phyloP scores from a whole-genome alignment of 495 filamentous ascomycete genomes.

The Patellaria atrata region DNA sequence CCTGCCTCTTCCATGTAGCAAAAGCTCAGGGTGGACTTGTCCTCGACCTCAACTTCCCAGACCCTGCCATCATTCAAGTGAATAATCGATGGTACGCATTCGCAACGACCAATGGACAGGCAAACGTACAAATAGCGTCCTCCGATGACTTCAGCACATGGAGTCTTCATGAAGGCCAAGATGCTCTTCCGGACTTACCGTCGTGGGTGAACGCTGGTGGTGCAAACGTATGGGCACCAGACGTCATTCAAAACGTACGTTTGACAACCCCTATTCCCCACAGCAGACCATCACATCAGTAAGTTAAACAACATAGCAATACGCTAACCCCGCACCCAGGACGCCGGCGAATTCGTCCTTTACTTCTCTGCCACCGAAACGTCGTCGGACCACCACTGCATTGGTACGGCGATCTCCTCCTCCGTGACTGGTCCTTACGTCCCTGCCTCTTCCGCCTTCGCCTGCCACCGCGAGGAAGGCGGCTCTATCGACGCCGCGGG shows the following conservation, averaged over 20 bases:
- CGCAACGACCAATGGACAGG: constrained; percentile 21
- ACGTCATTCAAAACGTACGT: constrained; percentile 4
- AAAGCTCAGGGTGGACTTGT: too few relatives aligned
- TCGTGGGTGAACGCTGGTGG: constrained; percentile 8
- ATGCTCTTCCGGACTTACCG: constrained; percentile 13
- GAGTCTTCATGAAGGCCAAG: constrained; percentile 8
- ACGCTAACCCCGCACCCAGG: constrained; percentile 5
- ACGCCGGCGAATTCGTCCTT: constrained; percentile 17
- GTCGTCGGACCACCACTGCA: constrained; percentile 16
- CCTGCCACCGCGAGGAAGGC: constrained; percentile 16
- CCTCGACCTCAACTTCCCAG: constrained; percentile 18
- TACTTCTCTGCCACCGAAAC: constrained; percentile 21
- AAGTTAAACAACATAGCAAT: too few relatives aligned
- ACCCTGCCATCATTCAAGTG: constrained; percentile 15
- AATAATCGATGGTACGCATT: constrained; percentile 18
- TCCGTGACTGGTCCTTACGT: constrained; percentile 19
- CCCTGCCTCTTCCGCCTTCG: constrained; percentile 12
- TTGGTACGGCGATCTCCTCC: constrained; percentile 17
- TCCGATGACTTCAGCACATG: constrained; percentile 16
- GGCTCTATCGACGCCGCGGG: constrained; percentile 10
- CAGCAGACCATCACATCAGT: too few relatives aligned
- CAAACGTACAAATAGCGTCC: constrained; percentile 20
- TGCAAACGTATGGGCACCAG: constrained; percentile 15
- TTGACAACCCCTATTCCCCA: too few relatives aligned
- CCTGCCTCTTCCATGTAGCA: too few relatives aligned